Evolutionary conservation across 768 basidiomycete genomes (phyloP), one percentile per base, ranked within the genome.

Genomic region (Collybia mongolica): DNA sequence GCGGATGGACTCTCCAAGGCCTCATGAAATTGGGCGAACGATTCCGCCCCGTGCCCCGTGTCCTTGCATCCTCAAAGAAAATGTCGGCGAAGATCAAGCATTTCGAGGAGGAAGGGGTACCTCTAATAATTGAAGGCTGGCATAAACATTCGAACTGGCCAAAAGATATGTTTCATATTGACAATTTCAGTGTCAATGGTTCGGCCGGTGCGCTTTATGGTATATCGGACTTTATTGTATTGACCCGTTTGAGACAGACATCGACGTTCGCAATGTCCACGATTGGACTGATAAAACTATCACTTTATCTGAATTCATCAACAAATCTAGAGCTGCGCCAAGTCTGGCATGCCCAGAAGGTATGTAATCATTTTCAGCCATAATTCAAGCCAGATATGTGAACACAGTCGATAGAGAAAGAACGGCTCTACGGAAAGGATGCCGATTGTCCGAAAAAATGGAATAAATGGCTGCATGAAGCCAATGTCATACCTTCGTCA

Each of bases 351-450:
- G 52, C 11, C 59, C 69, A 24, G 67, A 69, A 53, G 81, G 81
- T 77, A 58, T 50, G 65, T 43, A 15, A 20, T 20, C 43, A 41
- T 39, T 44, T 26, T 36, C 40, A 6, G 39, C 18, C 20, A n/a
- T 35, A 39, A 38, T 48, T 37, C 26, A 15, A 7, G 17, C 18
- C 26, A 39, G 14, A 36, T 51, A 41, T 52, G n/a, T n/a, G n/a
- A 24, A 29, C 7, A 47, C 47, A 17, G 49, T 48, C 38, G 18
- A 14, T 55, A 88, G 86, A 87, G 56, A 58, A 62, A 8, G 78
- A 82, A 59, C 72, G 87, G 23, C 70, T 83, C 7, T 93, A 93
- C 58, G 89, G 87, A 18, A 93, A 93, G 60, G 91, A 93, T 59
- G 76, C 78, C 1, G 72, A 77, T 9, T 92, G 89, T 62, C 91